These are phyloP conservation scores for Gaeumannomyces tritici DNA, from an alignment of 2,329 filamentous ascomycete genomes.

Conservation along the genomic window DNA sequence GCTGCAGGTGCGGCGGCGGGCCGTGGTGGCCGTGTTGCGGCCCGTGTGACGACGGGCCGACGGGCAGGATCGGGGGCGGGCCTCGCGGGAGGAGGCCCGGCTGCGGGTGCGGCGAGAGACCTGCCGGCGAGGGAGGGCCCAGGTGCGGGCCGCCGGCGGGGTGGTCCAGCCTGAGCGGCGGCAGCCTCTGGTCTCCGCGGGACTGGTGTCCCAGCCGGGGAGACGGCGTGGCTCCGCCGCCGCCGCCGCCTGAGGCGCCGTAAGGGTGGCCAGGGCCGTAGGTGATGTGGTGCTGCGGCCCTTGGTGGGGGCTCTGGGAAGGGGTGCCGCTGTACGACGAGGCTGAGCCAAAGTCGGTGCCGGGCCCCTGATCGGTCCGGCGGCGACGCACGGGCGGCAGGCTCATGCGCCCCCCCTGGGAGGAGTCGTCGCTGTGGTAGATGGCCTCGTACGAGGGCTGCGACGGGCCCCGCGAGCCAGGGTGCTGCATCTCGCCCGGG, in stretches of 20 bases:
- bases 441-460: constrained; percentile 12
- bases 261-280: constrained; percentile 22
- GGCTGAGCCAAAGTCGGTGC: constrained; percentile 18
- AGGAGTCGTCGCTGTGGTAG: constrained; percentile 11
- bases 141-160: constrained; percentile 4
- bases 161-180: constrained; percentile 38
- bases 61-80: background rate
- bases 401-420: constrained; percentile 4
- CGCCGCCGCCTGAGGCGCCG: constrained; percentile 22
- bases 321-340: constrained; percentile 12
- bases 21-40: background rate
- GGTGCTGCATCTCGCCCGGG: constrained; percentile 14
- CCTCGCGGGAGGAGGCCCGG: constrained; percentile 1
- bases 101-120: background rate
- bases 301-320: constrained; percentile 28
- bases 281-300: constrained; percentile 29
- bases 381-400: constrained; percentile 9
- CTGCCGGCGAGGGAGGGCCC: background rate
- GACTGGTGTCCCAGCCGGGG: constrained; percentile 19
- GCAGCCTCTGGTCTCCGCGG: constrained; percentile 31
- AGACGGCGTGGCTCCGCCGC: constrained; percentile 26
- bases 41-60: background rate
- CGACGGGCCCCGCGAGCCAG: constrained; percentile 15
- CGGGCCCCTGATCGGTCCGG: constrained; percentile 25
- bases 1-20: background rate